Conservation (phyloP, 2,329 filamentous ascomycete species). For the Metarhizium guizhouense region DNA sequence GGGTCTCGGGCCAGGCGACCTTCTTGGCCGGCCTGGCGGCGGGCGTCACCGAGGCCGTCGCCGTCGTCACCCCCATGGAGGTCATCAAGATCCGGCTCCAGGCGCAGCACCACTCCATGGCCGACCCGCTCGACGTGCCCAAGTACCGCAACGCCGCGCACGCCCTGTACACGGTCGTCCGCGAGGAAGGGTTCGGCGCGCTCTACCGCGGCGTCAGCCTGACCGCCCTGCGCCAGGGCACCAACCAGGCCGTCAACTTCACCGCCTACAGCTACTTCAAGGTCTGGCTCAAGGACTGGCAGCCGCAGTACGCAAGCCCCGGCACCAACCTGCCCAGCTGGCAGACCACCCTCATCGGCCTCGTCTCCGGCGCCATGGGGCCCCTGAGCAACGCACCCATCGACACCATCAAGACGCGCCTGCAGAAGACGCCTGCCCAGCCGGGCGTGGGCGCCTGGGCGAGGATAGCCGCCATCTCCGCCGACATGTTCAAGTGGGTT, state of each 20-base stretch:
- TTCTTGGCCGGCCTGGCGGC: constrained; percentile 74
- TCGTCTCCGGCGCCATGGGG: constrained; percentile 90
- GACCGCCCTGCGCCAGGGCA: constrained; percentile 87
- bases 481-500: constrained; percentile 70
- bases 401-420: constrained; percentile 94
- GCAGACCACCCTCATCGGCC: constrained; percentile 84
- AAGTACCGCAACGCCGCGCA: constrained; percentile 94
- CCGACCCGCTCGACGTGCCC: constrained; percentile 88
- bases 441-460: constrained; percentile 71
- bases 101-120: constrained; percentile 96
- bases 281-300: constrained; percentile 60
- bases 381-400: constrained; percentile 95
- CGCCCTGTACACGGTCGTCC: constrained; percentile 76
- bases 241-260: constrained; percentile 98
- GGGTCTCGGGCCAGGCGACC: constrained; percentile 61
- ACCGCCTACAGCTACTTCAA: constrained; percentile 96
- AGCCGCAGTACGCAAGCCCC: constrained; percentile 54
- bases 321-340: constrained; percentile 62
- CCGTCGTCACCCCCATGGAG: constrained; percentile 97
- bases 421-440: constrained; percentile 83
- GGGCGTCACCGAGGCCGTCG: constrained; percentile 92
- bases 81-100: constrained; percentile 98
- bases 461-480: constrained; percentile 69
- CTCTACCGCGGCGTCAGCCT: constrained; percentile 90
- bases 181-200: constrained; percentile 80